phyloP scores from a whole-genome alignment of 331 rosid genomes.

The Acacia pycnantha region DNA sequence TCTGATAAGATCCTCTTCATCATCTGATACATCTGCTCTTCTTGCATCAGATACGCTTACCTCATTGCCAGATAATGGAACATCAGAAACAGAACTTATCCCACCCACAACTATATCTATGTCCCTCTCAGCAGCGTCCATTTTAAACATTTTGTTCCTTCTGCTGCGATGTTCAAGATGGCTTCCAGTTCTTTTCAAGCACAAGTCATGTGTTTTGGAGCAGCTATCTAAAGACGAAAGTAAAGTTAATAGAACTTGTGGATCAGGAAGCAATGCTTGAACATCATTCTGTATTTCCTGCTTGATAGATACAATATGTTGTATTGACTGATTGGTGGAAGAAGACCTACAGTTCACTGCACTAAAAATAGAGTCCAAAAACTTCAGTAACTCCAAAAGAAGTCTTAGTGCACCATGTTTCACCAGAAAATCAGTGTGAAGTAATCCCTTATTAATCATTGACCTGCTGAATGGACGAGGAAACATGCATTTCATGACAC shows the following conservation, averaged over 20 bases:
- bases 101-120: slow-evolving; percentile 76
- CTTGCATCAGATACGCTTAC: slow-evolving; percentile 36
- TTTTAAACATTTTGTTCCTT: slow-evolving; percentile 54
- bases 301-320: slow-evolving; percentile 42
- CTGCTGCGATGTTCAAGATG: slow-evolving; percentile 35
- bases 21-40: slow-evolving; percentile 39
- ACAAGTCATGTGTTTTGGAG: slow-evolving; percentile 39
- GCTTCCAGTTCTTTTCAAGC: slow-evolving; percentile 55
- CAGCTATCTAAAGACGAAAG: slow-evolving; percentile 62
- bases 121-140: slow-evolving; percentile 41
- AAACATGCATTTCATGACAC: slow-evolving; percentile 67
- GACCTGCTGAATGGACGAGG: slow-evolving; percentile 78
- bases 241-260: slow-evolving; percentile 66
- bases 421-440: slow-evolving; percentile 64
- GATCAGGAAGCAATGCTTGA: slow-evolving; percentile 77
- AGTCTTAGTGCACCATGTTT: slow-evolving; percentile 85
- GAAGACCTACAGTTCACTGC: slow-evolving; percentile 39
- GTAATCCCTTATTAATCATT: slow-evolving; percentile 77
- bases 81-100: slow-evolving; percentile 40
- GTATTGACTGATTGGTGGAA: slow-evolving; percentile 27
- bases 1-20: slow-evolving; percentile 41
- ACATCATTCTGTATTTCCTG: slow-evolving; percentile 70
- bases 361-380: slow-evolving; percentile 58
- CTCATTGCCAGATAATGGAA: slow-evolving; percentile 28
- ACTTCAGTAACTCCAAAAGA: slow-evolving; percentile 75